phyloP scores from a whole-genome alignment of 768 basidiomycete genomes.

The Suillus variegatus region DNA sequence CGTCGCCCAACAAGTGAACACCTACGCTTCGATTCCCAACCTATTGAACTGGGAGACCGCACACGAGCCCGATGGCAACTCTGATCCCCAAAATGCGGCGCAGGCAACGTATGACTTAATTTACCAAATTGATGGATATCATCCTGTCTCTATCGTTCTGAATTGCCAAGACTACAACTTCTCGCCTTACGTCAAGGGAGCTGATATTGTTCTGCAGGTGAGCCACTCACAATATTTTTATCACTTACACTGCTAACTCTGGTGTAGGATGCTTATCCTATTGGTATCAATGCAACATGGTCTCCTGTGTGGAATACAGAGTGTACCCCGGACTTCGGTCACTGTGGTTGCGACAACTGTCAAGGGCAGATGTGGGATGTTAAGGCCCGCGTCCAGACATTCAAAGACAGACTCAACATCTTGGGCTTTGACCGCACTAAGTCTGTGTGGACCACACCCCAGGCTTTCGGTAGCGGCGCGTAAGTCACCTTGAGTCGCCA shows the following conservation, averaged over 20 bases:
- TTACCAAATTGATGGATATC: slow-evolving; percentile 53
- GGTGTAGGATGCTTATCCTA: slow-evolving; percentile 25
- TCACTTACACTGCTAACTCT: background rate
- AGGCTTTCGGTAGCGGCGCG: slow-evolving; percentile 62
- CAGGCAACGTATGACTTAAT: slow-evolving; percentile 46
- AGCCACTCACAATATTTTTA: slow-evolving; percentile 43
- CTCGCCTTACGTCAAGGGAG: slow-evolving; percentile 56
- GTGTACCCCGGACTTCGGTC: slow-evolving; percentile 67
- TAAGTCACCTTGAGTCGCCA: slow-evolving; percentile 15
- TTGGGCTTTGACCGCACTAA: slow-evolving; percentile 68
- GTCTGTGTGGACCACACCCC: slow-evolving; percentile 77
- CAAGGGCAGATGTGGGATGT: slow-evolving; percentile 65
- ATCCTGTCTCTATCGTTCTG: slow-evolving; percentile 55
- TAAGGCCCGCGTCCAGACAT: slow-evolving; percentile 64
- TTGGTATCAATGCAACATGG: slow-evolving; percentile 63
- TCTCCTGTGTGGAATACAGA: slow-evolving; percentile 60
- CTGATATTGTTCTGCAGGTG: slow-evolving; percentile 73
- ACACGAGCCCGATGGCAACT: slow-evolving; percentile 72
- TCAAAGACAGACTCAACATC: slow-evolving; percentile 53
- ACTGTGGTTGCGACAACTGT: slow-evolving; percentile 76
- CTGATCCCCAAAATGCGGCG: slow-evolving; percentile 64
- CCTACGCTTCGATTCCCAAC: slow-evolving; percentile 64
- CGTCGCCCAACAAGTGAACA: slow-evolving; percentile 64
- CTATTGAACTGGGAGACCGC: slow-evolving; percentile 73
- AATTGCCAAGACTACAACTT: slow-evolving; percentile 67